Evolutionary conservation across 345 rosid species (phyloP).

Genomic region (Laguncularia racemosa): DNA sequence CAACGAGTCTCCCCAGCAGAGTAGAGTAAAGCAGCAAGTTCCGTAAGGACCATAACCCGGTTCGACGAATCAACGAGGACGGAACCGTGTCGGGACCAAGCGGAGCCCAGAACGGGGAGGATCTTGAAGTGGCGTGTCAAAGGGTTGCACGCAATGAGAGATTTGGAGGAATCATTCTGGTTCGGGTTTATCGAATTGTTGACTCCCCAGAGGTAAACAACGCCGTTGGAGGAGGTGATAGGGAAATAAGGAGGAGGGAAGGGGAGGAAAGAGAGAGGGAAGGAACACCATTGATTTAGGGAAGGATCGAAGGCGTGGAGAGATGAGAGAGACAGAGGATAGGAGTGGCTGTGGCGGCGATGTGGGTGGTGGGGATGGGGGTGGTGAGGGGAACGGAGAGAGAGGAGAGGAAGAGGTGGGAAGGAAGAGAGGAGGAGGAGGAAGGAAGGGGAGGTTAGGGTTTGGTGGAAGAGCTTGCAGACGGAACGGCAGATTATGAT

Average conservation of each 20-base stretch:
- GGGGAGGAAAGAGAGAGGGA: constrained; percentile 67
- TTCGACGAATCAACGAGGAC: constrained; percentile 63
- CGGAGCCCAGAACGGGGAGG: constrained; percentile 80
- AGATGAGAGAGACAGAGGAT: constrained; percentile 11
- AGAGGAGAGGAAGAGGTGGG: constrained; percentile 3
- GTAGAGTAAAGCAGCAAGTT: constrained; percentile 57
- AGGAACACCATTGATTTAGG: constrained; percentile 49
- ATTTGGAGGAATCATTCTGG: constrained; percentile 28
- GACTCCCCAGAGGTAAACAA: constrained; percentile 69
- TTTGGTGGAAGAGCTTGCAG: constrained; percentile 46
- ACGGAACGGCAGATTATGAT: constrained; percentile 57
- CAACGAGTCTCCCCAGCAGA: constrained; percentile 41
- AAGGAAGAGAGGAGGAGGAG: constrained; percentile 21
- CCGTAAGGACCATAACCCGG: constrained; percentile 75
- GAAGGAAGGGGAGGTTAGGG: constrained; percentile 35
- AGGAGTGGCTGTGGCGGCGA: not conserved
- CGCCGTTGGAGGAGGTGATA: constrained; percentile 62
- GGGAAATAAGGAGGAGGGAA: constrained; percentile 54
- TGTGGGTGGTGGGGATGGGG: not conserved
- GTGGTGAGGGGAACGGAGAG: not conserved
- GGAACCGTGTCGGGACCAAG: constrained; percentile 85
- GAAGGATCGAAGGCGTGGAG: constrained; percentile 68
- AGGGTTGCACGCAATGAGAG: constrained; percentile 71
- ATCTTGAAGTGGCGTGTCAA: constrained; percentile 60
- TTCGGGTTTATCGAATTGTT: constrained; percentile 29